Percentiles rank a stretch among this genome's conserved stretches.
These are phyloP conservation scores for Russula sp. DNA, from an alignment of 768 basidiomycete genomes.

Conservation along the genomic window DNA sequence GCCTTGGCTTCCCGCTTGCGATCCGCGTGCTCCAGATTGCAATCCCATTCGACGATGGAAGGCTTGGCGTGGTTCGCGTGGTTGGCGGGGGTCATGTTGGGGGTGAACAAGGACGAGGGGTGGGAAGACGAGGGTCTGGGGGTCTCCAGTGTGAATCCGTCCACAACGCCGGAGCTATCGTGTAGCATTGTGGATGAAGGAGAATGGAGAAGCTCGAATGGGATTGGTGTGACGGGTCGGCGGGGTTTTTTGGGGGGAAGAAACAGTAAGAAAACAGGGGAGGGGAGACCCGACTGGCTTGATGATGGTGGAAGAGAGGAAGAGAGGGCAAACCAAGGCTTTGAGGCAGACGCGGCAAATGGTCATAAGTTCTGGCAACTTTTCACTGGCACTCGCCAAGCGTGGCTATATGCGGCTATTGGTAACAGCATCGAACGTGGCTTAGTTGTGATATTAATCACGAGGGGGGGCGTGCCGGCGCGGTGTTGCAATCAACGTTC, in stretches of 20 bases:
- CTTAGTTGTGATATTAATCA: neutral
- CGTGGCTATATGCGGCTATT: neutral
- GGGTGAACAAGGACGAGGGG: neutral
- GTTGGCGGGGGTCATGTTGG: conserved; percentile 4
- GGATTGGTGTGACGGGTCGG: neutral
- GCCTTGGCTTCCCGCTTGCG: conserved; percentile 56
- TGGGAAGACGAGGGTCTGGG: conserved; percentile 2
- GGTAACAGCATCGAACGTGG: neutral
- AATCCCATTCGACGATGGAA: conserved; percentile 53
- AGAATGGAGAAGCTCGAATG: neutral
- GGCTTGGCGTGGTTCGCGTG: neutral
- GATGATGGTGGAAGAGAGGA: neutral
- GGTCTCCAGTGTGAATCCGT: conserved; percentile 7
- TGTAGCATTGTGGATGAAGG: conserved; percentile 12
- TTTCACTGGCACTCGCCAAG: neutral
- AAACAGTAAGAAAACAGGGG: neutral
- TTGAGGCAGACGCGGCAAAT: too few species aligned
- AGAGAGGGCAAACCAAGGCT: neutral
- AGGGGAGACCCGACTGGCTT: neutral
- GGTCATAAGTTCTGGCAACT: too few species aligned
- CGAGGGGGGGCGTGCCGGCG: neutral
- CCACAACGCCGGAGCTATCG: conserved; percentile 11
- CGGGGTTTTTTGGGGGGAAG: neutral
- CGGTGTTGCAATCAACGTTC: neutral
- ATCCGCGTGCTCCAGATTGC: conserved; percentile 68